Evolutionary conservation across 2,329 filamentous ascomycete genomes (phyloP).

Genomic region (Zymoseptoria tritici): DNA sequence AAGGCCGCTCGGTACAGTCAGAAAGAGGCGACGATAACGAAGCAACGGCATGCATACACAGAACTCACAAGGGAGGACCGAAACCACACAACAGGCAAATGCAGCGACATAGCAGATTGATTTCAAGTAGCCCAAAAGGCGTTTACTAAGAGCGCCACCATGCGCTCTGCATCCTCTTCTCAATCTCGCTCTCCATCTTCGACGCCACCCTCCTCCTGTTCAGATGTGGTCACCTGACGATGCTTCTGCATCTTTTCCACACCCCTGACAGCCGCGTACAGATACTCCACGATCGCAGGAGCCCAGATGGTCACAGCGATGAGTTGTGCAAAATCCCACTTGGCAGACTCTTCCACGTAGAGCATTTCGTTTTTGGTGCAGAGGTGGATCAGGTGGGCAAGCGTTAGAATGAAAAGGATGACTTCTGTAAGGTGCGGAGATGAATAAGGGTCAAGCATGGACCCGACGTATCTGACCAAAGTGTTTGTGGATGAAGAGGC

Average conservation of each 20-base stretch:
- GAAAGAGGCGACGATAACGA: not conserved
- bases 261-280: constrained; percentile 8
- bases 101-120: not conserved
- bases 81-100: not conserved
- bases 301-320: constrained; percentile 14
- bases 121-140: too few relatives aligned
- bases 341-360: not conserved
- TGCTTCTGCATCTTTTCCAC: not conserved
- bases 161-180: not conserved
- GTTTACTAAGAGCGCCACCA: too few relatives aligned
- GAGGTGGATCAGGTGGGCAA: constrained; percentile 3
- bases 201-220: not conserved
- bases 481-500: constrained; percentile 1
- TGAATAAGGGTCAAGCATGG: not conserved
- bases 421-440: not conserved
- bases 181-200: not conserved
- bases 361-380: constrained; percentile 8
- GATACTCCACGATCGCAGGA: constrained; percentile 10
- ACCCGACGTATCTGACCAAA: not conserved
- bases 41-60: not conserved
- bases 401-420: not conserved
- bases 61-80: not conserved
- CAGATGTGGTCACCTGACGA: not conserved
- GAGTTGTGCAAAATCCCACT: constrained; percentile 13
- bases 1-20: not conserved